Percentiles rank a stretch among this genome's conserved stretches.
These are phyloP conservation scores for Pseudohalonectria lignicola DNA, from an alignment of 2,329 filamentous ascomycete genomes.

Conservation along the genomic window DNA sequence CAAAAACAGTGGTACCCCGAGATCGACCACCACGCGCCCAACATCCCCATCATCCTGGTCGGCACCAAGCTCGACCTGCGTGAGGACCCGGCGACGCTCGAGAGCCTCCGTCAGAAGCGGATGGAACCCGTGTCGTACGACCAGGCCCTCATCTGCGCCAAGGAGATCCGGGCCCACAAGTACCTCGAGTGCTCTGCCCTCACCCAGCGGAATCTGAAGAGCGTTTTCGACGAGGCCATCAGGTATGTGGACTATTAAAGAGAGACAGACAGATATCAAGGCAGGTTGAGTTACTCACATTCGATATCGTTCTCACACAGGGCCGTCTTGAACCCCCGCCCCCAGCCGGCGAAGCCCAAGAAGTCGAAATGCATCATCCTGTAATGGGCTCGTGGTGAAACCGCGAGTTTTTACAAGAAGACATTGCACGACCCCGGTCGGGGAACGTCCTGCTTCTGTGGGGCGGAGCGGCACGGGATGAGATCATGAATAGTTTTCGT, in stretches of 20 bases:
- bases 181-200: conserved; percentile 97
- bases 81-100: conserved; percentile 74
- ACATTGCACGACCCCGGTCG: too few species aligned
- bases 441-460: too few species aligned
- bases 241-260: too few species aligned
- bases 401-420: too few species aligned
- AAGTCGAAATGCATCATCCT: conserved; percentile 60
- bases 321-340: conserved; percentile 60
- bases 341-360: conserved; percentile 46
- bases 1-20: conserved; percentile 96
- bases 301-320: conserved; percentile 25
- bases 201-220: conserved; percentile 95
- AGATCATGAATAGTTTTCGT: too few species aligned
- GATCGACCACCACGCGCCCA: conserved; percentile 92
- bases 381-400: conserved; percentile 30
- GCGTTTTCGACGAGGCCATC: conserved; percentile 97
- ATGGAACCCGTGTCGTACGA: conserved; percentile 97
- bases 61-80: conserved; percentile 94
- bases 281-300: too few species aligned
- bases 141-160: conserved; percentile 76
- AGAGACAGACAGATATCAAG: too few species aligned
- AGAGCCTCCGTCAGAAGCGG: conserved; percentile 77
- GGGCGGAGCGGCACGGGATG: too few species aligned
- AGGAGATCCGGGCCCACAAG: conserved; percentile 92
- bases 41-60: conserved; percentile 92